A percentile compares a stretch with the other conserved stretches of the same genome.
Evolutionary conservation across 2,329 filamentous ascomycete genomes (phyloP).

Genomic region (Trichoderma simmonsii): DNA sequence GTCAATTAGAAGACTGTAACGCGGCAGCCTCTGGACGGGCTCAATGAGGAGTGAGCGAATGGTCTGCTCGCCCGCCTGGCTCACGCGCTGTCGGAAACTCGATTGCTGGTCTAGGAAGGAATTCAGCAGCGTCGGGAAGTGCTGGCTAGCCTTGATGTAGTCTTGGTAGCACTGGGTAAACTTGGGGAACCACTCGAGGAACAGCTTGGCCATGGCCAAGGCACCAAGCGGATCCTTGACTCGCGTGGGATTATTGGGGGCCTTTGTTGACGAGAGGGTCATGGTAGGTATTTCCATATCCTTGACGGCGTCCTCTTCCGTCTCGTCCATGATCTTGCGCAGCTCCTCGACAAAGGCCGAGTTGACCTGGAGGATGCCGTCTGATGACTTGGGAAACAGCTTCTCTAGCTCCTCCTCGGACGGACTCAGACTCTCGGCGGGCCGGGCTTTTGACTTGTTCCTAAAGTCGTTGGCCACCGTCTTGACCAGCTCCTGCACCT

Average conservation of each 20-base stretch:
- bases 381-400: slow-evolving; percentile 77
- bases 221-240: slow-evolving; percentile 74
- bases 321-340: slow-evolving; percentile 73
- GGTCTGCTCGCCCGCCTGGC: slow-evolving; percentile 83
- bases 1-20: slow-evolving; percentile 95
- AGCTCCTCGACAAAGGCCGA: slow-evolving; percentile 75
- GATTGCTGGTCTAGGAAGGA: slow-evolving; percentile 76
- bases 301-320: slow-evolving; percentile 72
- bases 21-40: slow-evolving; percentile 87
- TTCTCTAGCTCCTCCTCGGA: slow-evolving; percentile 68
- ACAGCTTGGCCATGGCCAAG: slow-evolving; percentile 71
- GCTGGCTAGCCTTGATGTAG: slow-evolving; percentile 86
- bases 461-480: slow-evolving; percentile 79
- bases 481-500: slow-evolving; percentile 78
- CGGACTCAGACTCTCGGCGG: slow-evolving; percentile 64
- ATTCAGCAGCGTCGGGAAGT: slow-evolving; percentile 79
- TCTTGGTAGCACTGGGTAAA: slow-evolving; percentile 90
- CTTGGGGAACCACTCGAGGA: slow-evolving; percentile 88
- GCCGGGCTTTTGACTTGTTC: slow-evolving; percentile 59
- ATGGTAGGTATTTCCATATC: slow-evolving; percentile 65
- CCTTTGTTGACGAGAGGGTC: slow-evolving; percentile 40
- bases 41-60: slow-evolving; percentile 92
- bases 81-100: slow-evolving; percentile 75
- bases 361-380: slow-evolving; percentile 79
- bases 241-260: slow-evolving; percentile 44